phyloP scores from a whole-genome alignment of 805 yeast genomes.

The Candida incommunis region DNA sequence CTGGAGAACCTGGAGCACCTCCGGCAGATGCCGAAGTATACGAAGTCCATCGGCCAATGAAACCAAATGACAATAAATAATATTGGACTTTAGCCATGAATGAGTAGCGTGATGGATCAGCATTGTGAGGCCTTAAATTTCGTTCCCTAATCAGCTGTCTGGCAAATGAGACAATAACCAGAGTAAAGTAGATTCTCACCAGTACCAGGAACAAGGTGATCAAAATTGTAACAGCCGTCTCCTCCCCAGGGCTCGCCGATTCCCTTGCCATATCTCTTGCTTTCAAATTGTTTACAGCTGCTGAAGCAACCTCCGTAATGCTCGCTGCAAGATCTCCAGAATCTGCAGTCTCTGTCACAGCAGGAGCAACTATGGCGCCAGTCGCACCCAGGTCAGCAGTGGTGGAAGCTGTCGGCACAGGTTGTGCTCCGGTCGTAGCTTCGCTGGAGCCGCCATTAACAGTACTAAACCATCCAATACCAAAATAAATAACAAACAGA shows the following conservation, averaged over 20 bases:
- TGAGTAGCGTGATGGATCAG: conserved; percentile 20
- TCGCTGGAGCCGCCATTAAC: conserved; percentile 9
- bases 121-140: conserved; percentile 22
- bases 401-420: conserved; percentile 3
- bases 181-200: conserved; percentile 38
- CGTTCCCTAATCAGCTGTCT: conserved; percentile 33
- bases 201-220: conserved; percentile 33
- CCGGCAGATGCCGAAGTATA: not conserved
- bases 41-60: not conserved
- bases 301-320: conserved; percentile 2
- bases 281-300: conserved; percentile 5
- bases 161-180: conserved; percentile 42
- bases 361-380: conserved; percentile 2
- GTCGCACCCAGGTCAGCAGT: conserved; percentile 2
- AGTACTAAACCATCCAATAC: conserved; percentile 53
- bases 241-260: conserved; percentile 18
- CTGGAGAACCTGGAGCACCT: not conserved
- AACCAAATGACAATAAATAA: not conserved
- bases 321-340: conserved; percentile 4
- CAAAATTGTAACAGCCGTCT: conserved; percentile 30
- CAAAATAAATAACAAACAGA: conserved; percentile 60
- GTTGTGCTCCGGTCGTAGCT: conserved; percentile 12
- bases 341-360: not conserved
- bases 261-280: conserved; percentile 10
- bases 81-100: conserved; percentile 18